Percentiles rank a stretch among this genome's conserved stretches.
phyloP scores from a whole-genome alignment of 495 filamentous ascomycete genomes.

The Letharia columbiana region DNA sequence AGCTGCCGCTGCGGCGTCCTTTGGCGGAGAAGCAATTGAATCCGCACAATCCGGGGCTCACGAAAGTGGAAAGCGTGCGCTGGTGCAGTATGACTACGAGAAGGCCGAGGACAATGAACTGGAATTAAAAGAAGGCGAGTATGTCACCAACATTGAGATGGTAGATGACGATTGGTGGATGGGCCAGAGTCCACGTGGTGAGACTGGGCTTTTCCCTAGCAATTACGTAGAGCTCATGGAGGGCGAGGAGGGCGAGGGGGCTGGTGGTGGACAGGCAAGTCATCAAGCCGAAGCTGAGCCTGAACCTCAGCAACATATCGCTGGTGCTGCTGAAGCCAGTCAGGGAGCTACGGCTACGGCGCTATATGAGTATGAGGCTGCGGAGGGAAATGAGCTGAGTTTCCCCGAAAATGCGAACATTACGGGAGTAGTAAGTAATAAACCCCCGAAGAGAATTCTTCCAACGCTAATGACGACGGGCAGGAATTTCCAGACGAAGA shows the following conservation, averaged over 20 bases:
- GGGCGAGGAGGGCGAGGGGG: constrained; percentile 35
- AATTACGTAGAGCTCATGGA: constrained; percentile 90
- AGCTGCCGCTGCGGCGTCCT: constrained; percentile 36
- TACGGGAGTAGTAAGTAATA: constrained; percentile 46
- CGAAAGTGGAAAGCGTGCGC: constrained; percentile 53
- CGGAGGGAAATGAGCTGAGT: constrained; percentile 92
- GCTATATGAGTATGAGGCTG: constrained; percentile 93
- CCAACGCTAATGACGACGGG: constrained; percentile 7
- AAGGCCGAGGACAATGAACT: constrained; percentile 96
- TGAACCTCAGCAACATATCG: constrained; percentile 25
- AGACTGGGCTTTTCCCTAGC: constrained; percentile 85
- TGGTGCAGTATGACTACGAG: constrained; percentile 92
- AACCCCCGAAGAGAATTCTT: constrained; percentile 1
- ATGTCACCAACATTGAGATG: constrained; percentile 94
- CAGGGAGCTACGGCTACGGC: constrained; percentile 64
- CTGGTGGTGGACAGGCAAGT: constrained; percentile 20
- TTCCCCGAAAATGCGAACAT: constrained; percentile 88
- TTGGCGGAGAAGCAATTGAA: constrained; percentile 32
- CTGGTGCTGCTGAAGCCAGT: constrained; percentile 25
- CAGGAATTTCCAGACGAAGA: constrained; percentile 97
- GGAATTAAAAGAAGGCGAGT: constrained; percentile 81
- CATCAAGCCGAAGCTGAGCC: constrained; percentile 27
- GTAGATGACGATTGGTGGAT: constrained; percentile 98
- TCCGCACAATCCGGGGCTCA: constrained; percentile 24
- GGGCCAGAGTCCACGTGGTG: constrained; percentile 71